A percentile compares a stretch with the other conserved stretches of the same genome.
phyloP scores from a whole-genome alignment of 208 protist species.

The Leishmania martiniquensis region DNA sequence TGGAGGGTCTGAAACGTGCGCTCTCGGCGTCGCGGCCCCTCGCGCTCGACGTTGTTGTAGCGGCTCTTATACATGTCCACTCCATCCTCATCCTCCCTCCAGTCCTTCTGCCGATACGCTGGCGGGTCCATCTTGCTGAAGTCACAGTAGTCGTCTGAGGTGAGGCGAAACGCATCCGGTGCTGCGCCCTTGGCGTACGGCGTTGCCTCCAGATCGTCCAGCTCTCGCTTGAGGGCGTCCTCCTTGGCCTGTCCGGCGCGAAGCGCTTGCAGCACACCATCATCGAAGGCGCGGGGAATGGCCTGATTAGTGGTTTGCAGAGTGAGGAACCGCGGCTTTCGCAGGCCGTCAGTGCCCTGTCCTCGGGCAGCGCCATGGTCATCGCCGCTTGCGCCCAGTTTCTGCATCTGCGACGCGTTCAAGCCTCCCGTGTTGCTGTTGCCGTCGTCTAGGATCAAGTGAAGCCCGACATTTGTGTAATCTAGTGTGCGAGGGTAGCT shows the following conservation, averaged over 20 bases:
- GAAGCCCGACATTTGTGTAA: slow-evolving; percentile 69
- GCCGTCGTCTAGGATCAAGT: slow-evolving; percentile 53
- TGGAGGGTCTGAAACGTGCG: slow-evolving; percentile 56
- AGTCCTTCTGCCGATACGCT: slow-evolving; percentile 67
- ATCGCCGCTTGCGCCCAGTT: slow-evolving; percentile 29
- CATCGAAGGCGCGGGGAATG: slow-evolving; percentile 65
- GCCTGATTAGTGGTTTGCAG: slow-evolving; percentile 63
- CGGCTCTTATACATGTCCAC: slow-evolving; percentile 84
- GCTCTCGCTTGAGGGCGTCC: slow-evolving; percentile 32
- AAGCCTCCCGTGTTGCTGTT: slow-evolving; percentile 45
- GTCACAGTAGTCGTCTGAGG: slow-evolving; percentile 90
- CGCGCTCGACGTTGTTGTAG: slow-evolving; percentile 86
- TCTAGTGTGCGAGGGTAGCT: slow-evolving; percentile 78
- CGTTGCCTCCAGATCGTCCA: slow-evolving; percentile 50
- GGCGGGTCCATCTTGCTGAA: slow-evolving; percentile 74
- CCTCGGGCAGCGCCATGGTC: slow-evolving; percentile 1
- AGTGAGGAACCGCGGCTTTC: slow-evolving; percentile 72
- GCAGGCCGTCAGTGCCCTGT: slow-evolving; percentile 5
- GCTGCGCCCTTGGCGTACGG: slow-evolving; percentile 44
- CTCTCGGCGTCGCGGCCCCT: slow-evolving; percentile 72
- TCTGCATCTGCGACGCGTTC: slow-evolving; percentile 67
- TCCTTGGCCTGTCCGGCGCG: slow-evolving; percentile 52
- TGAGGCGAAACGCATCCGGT: slow-evolving; percentile 73
- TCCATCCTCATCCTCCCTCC: slow-evolving; percentile 27
- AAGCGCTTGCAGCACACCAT: slow-evolving; percentile 63